These are phyloP conservation scores for Stentor coeruleus DNA, from an alignment of 73 alveolate species.

Conservation along the genomic window DNA sequence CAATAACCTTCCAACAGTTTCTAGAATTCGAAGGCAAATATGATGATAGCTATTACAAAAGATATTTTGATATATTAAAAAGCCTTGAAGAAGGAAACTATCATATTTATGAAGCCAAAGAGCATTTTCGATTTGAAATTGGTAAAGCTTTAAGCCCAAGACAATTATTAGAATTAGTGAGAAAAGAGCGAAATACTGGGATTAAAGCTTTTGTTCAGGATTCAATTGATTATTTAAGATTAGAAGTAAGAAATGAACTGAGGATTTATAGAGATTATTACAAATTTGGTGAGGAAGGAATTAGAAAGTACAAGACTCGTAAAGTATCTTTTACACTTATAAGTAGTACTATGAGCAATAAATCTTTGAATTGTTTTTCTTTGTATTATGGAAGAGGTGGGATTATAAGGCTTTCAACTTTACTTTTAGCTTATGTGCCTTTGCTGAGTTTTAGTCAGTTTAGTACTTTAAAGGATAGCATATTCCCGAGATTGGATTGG, in stretches of 20 bases:
- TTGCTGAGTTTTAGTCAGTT: neutral
- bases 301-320: neutral
- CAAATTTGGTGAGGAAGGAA: neutral
- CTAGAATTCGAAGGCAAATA: neutral
- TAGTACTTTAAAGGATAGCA: neutral
- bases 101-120: neutral
- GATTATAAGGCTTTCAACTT: neutral
- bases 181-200: neutral
- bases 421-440: neutral
- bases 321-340: neutral
- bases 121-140: neutral
- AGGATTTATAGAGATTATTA: neutral
- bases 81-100: neutral
- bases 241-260: neutral
- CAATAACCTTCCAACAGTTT: constrained; percentile 15
- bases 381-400: neutral
- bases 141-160: neutral
- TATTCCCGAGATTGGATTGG: neutral
- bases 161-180: neutral
- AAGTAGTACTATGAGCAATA: too few species aligned
- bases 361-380: too few species aligned
- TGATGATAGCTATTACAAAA: constrained; percentile 1
- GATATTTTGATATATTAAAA: neutral
- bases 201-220: neutral
- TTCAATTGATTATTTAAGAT: neutral